Base-by-base conservation (phyloP, 1,284 basidiomycete genomes). In the Melampsora larici-populina region DNA sequence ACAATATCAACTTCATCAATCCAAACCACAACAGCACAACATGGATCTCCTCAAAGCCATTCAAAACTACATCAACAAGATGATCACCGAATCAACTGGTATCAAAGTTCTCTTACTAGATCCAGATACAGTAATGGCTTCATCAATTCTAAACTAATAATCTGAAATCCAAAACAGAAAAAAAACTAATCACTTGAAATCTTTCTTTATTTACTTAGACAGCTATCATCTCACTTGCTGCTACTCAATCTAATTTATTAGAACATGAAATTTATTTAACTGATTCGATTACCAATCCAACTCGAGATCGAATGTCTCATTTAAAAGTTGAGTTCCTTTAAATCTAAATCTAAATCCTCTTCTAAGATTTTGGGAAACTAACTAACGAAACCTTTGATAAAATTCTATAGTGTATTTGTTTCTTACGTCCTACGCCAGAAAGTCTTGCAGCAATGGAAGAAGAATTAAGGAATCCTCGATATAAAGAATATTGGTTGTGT, bases 101-200 rank as follows among this genome's bases (percentile, higher is more conserved):
- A 98, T 99, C 91, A 99, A 99, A 85, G 94, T 98, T n/a, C 87
- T 99, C 62, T 88, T 99, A 43, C 89, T 99, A 33, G 97, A 99
- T 84, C 88, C 90, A 31, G 93, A 97, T 83, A 99, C 96, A n/a
- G 94, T 95, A 82, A 78, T 26, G 17, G 51, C 43, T 43, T 68
- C 51, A 9, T n/a, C n/a, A n/a, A n/a, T n/a, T n/a, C n/a, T n/a
- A n/a, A n/a, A n/a, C n/a, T n/a, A n/a, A n/a, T n/a, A n/a, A n/a
- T n/a, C n/a, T n/a, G n/a, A n/a, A n/a, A n/a, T n/a, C n/a, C n/a
- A n/a, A n/a, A n/a, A n/a, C n/a, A n/a, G n/a, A n/a, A n/a, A n/a
- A n/a, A n/a, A 73, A 74, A 46, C 58, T 55, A 18, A 36, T 36
- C 26, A 26, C 60, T 36, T 15, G 55, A 31, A 46, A 18, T 69